Base-by-base conservation (phyloP, 768 basidiomycete genomes). In the Kwoniella heveanensis region DNA sequence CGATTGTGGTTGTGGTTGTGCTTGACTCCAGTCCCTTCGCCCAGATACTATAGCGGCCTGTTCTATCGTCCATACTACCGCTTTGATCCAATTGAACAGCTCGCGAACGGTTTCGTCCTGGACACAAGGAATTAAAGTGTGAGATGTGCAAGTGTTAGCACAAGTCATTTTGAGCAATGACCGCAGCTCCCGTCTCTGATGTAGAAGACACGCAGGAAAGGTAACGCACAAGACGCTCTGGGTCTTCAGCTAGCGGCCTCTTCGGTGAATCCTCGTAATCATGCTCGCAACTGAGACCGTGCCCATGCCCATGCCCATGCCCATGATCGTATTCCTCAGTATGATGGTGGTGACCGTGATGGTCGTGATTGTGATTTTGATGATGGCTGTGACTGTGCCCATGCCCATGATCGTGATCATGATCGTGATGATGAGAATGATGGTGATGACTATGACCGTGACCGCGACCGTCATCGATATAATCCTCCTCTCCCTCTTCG, bases 31-130 rank as follows among this genome's bases (percentile, higher is more conserved):
- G 36, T 60, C 59, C 32, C 66, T 60, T 48, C 66, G 51, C 2
- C 73, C 71, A 47, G 75, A 71, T 30, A 75, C 73, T 32, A 73
- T 63, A n/a, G 78, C 78, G 29, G 75, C 71, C 55, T 79, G 78
- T 48, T 77, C 76, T 44, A 77, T 77, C 22, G 76, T 74, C 78
- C 78, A 79, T 21, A 77, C 74, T 47, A 77, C 73, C 10, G 74
- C 72, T 64, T 79, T 79, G 47, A 79, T 79, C 78, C 78, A 79
- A 44, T 73, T 72, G 70, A 79, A 79, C 12, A 79, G 65, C 57
- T 76, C 78, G n/a, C 71, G 57, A 1, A 76, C 74, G 2, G 74
- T 71, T 46, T 73, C 70, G 39, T 79, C 76, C 76, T 79, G 46
- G 32, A 32, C 32, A 32, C 32, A 32, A 32, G 13, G n/a, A n/a